A percentile compares a stretch with the other conserved stretches of the same genome.
Evolutionary conservation across 2,329 filamentous ascomycete genomes (phyloP).

Genomic region (Cryphonectria japonica): DNA sequence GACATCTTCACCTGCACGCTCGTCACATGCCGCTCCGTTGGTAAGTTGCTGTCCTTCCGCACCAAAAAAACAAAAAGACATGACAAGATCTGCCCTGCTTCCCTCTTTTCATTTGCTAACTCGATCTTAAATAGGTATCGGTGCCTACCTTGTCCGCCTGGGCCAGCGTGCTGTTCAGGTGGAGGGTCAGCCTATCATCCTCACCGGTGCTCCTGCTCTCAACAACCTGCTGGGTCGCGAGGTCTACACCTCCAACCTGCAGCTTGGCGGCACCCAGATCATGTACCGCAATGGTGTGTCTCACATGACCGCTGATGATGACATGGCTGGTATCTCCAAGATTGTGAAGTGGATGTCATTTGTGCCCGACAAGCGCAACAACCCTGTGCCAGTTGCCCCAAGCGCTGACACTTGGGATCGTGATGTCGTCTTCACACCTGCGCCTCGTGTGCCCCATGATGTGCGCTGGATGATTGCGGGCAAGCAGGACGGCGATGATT

Average conservation of each 20-base stretch:
- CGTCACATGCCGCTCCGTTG: constrained; percentile 96
- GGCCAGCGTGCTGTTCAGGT: constrained; percentile 99
- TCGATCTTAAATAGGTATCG: constrained; percentile 66
- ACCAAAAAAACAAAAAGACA: no score
- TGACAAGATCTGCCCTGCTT: not conserved
- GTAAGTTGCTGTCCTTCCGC: constrained; percentile 50
- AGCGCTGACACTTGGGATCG: constrained; percentile 89
- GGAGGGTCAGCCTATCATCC: constrained; percentile 97
- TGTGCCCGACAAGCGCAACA: constrained; percentile 92
- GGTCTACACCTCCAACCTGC: constrained; percentile 98
- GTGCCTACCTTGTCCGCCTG: constrained; percentile 97
- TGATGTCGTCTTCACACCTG: constrained; percentile 82
- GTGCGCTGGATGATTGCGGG: constrained; percentile 92
- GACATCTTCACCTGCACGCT: constrained; percentile 98
- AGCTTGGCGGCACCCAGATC: constrained; percentile 99
- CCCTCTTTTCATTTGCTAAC: constrained; percentile 38
- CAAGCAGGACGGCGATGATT: constrained; percentile 82
- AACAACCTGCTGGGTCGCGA: constrained; percentile 98
- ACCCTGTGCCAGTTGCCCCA: constrained; percentile 89
- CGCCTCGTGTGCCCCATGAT: constrained; percentile 85
- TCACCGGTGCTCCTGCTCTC: constrained; percentile 94
- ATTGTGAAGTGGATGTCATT: constrained; percentile 99
- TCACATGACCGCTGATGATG: constrained; percentile 96
- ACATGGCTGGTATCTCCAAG: constrained; percentile 96
- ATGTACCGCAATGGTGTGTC: constrained; percentile 99